Evolutionary conservation across 208 protist species (phyloP).

Genomic region (Porcisia deanei): DNA sequence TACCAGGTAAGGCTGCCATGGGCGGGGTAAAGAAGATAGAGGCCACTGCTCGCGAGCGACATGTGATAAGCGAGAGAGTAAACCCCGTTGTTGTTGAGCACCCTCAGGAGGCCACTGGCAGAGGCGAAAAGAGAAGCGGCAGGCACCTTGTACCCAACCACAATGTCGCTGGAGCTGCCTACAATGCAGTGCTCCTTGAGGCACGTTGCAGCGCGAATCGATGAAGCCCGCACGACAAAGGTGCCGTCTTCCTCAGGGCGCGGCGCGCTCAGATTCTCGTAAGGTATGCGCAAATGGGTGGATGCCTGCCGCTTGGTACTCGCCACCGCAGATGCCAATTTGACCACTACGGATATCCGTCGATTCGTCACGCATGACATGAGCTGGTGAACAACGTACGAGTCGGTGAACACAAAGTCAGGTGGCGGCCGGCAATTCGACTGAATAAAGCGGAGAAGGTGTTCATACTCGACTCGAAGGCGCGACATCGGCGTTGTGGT

Average conservation of each 20-base stretch:
- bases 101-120: slow-evolving; percentile 14
- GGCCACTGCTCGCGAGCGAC: slow-evolving; percentile 25
- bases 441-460: slow-evolving; percentile 23
- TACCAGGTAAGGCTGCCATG: slow-evolving; percentile 1
- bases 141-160: slow-evolving; percentile 32
- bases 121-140: slow-evolving; percentile 7
- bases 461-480: slow-evolving; percentile 18
- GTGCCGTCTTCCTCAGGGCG: background rate
- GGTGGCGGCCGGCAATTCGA: slow-evolving; percentile 2
- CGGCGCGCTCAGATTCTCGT: slow-evolving; percentile 18
- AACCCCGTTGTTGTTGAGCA: slow-evolving; percentile 5
- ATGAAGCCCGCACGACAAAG: slow-evolving; percentile 9
- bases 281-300: slow-evolving; percentile 21
- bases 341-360: slow-evolving; percentile 21
- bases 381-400: slow-evolving; percentile 30
- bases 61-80: slow-evolving; percentile 31
- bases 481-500: background rate
- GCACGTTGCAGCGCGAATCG: slow-evolving; percentile 1
- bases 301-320: slow-evolving; percentile 21
- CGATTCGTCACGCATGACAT: slow-evolving; percentile 17
- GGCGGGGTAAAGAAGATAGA: slow-evolving; percentile 24
- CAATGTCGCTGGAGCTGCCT: background rate
- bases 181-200: slow-evolving; percentile 16
- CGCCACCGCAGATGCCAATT: slow-evolving; percentile 1
- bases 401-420: slow-evolving; percentile 16